phyloP scores from a whole-genome alignment of 2,329 filamentous ascomycete species.

The Penicillium griseofulvum region DNA sequence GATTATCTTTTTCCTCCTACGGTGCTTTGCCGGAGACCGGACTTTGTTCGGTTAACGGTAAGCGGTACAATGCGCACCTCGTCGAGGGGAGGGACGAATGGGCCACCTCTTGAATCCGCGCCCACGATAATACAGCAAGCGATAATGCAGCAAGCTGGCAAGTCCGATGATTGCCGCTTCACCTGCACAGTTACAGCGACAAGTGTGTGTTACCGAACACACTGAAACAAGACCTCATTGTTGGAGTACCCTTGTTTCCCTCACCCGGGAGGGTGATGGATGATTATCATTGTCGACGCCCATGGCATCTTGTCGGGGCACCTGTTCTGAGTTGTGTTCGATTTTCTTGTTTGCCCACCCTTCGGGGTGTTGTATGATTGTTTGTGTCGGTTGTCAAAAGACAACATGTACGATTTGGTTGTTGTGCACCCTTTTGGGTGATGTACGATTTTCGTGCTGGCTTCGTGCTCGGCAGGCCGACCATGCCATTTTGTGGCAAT shows the following conservation, averaged over 20 bases:
- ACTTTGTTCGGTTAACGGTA: neutral
- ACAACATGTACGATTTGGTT: too few species aligned
- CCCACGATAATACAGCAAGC: neutral
- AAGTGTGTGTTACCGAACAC: neutral
- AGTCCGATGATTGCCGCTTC: constrained; percentile 2
- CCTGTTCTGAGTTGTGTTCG: neutral
- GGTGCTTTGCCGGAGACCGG: constrained; percentile 5
- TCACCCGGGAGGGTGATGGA: neutral
- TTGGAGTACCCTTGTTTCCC: neutral
- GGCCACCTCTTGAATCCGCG: neutral
- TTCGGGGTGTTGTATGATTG: neutral
- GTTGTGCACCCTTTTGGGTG: too few species aligned
- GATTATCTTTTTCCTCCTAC: constrained; percentile 1
- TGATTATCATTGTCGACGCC: neutral
- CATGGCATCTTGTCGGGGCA: neutral
- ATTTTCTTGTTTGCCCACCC: neutral
- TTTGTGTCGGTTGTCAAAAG: neutral
- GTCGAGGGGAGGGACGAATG: constrained; percentile 6
- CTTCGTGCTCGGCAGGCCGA: neutral
- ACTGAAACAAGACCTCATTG: neutral
- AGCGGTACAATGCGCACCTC: neutral
- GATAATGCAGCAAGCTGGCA: constrained; percentile 1
- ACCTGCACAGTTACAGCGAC: neutral
- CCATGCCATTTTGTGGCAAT: neutral
- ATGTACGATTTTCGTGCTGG: too few species aligned